Evolutionary conservation across 257 asterid species (phyloP), one percentile per base, ranked within the genome.

Genomic region (Penstemon barbatus): DNA sequence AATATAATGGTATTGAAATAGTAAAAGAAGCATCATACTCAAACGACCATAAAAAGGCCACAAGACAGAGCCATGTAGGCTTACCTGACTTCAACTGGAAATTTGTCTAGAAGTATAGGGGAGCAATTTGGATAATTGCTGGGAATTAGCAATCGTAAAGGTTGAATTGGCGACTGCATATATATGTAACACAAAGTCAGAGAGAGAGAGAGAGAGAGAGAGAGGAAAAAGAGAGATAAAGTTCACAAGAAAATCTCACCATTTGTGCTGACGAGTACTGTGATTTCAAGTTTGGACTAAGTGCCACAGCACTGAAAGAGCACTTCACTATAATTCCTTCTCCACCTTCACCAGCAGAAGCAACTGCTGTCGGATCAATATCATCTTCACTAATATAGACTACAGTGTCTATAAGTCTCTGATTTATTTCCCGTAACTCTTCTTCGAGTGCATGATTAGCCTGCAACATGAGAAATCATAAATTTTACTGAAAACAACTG

Each of bases 21-120:
- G 48, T 38, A n/a, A 57, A 67, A 61, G 59, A 73, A 63, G 25
- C 39, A 39, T 37, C 10, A 61, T 4, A 61, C 38, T 4, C 10
- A 41, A 45, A 65, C 42, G 43, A 65, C 53, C n/a, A 63, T 58
- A 49, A 38, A 63, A 54, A 37, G 57, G 57, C 39, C 4, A 51
- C 43, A 25, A 25, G 33, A 25, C 19, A 13, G 72, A 38, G 25
- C 39, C 55, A 38, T 18, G 72, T 38, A 69, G 48, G 37, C 83
- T 75, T 64, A 89, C 97, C 97, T 91, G 81, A 85, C 84, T 82
- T 87, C 95, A 77, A 82, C 89, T n/a, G 98, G 98, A 72, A 85
- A 91, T 82, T 84, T 87, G 82, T 91, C 98, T 84, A 91, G 71
- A 67, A 91, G 88, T 79, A 91, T 55, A 0, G 96, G 98, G 61